A percentile compares a stretch with the other conserved stretches of the same genome.
phyloP scores from a whole-genome alignment of 305 asterid genomes.

The Plantago lanceolata region DNA sequence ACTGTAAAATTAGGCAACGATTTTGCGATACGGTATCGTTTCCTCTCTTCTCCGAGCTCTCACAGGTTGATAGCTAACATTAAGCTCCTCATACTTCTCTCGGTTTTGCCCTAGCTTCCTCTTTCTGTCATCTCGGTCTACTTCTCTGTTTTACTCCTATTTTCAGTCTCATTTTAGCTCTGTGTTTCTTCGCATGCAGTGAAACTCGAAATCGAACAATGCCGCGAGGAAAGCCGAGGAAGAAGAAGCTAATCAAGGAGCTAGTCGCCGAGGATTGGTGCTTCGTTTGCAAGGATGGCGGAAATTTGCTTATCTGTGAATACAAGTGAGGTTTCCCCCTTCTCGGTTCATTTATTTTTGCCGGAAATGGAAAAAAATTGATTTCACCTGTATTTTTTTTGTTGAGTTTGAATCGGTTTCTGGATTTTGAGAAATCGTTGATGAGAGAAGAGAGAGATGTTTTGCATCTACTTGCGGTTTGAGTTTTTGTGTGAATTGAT shows the following conservation, averaged over 20 bases:
- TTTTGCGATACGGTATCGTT: too few species aligned
- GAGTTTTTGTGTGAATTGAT: not conserved
- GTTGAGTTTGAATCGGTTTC: too few species aligned
- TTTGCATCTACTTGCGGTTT: not conserved
- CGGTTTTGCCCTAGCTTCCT: too few species aligned
- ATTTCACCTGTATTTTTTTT: not conserved
- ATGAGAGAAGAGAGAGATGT: too few species aligned
- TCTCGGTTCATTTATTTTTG: not conserved
- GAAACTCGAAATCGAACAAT: not conserved
- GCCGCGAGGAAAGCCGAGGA: slow-evolving; percentile 21
- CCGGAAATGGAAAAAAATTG: not conserved
- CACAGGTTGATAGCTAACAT: too few species aligned
- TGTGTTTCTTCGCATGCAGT: not conserved
- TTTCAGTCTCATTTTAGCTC: too few species aligned
- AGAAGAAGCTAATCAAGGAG: slow-evolving; percentile 27
- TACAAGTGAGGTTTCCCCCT: slow-evolving; percentile 32
- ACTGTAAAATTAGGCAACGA: too few species aligned
- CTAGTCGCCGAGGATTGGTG: slow-evolving; percentile 46
- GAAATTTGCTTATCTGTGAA: slow-evolving; percentile 46
- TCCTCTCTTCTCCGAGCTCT: too few species aligned
- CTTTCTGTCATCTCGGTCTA: too few species aligned
- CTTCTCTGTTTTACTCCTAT: too few species aligned
- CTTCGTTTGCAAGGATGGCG: slow-evolving; percentile 57
- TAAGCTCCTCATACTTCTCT: too few species aligned
- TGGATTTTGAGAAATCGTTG: too few species aligned